A percentile compares a stretch with the other conserved stretches of the same genome.
These are phyloP conservation scores for Debaryomycetaceae sp. DNA, from an alignment of 1,139 yeast genomes.

Conservation along the genomic window DNA sequence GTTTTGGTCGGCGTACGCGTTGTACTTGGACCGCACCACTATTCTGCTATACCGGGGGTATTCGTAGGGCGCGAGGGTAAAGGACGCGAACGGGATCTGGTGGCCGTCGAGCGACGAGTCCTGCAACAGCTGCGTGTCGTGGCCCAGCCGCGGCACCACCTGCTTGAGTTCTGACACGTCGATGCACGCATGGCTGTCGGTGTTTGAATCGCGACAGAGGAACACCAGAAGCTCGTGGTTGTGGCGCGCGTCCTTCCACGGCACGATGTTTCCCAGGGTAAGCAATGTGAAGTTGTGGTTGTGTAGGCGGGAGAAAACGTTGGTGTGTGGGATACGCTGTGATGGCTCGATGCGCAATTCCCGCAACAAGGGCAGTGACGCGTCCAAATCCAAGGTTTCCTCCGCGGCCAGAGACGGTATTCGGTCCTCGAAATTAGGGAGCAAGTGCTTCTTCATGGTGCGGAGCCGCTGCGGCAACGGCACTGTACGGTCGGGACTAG, in stretches of 20 bases:
- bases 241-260: constrained; percentile 2
- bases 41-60: constrained; percentile 35
- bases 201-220: constrained; percentile 7
- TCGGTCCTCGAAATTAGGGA: constrained; percentile 46
- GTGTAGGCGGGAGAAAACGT: constrained; percentile 4
- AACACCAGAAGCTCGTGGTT: constrained; percentile 5
- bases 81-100: constrained; percentile 32
- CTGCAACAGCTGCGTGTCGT: constrained; percentile 16
- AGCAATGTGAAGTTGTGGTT: constrained; percentile 8
- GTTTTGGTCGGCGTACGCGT: no score
- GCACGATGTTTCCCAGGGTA: constrained; percentile 5
- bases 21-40: constrained; percentile 23
- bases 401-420: constrained; percentile 2
- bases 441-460: constrained; percentile 36
- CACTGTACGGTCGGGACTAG: constrained; percentile 34
- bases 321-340: constrained; percentile 2
- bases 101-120: constrained; percentile 47
- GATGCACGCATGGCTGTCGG: constrained; percentile 25
- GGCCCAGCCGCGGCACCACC: constrained; percentile 36
- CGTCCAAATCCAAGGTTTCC: constrained; percentile 19
- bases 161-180: constrained; percentile 24
- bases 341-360: background rate
- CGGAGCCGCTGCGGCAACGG: constrained; percentile 46
- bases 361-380: constrained; percentile 6
- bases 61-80: constrained; percentile 25